Base-by-base conservation (phyloP, 1,139 yeast genomes). In the Sugiyamaella japonica region DNA sequence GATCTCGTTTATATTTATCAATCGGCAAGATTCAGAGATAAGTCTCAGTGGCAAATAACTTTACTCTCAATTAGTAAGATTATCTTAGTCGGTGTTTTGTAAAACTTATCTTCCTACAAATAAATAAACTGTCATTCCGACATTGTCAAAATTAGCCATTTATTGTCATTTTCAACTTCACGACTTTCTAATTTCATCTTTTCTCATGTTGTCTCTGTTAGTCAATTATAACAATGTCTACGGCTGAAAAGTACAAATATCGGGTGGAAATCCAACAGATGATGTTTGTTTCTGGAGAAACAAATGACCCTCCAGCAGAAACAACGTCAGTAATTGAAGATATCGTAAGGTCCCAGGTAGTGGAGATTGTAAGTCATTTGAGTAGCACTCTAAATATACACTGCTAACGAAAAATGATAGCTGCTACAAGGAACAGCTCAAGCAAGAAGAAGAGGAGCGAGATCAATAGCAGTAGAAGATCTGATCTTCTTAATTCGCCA, bases 241-340 rank as follows among this genome's bases (percentile, higher is more conserved):
- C 54, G 38, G 51, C 47, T 25, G 79, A 79, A 60, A 85, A 86
- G 67, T 85, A 86, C 73, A 83, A 84, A 67, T 89, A 89, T 69
- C 76, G 95, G 56, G 81, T 86, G 48, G 97, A 89, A 70, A 89
- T 89, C 65, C 96, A 89, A 70, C 96, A 90, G 75, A 95, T 93
- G 99, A 93, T 93, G 99, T 93, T 95, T 75, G 99, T 93, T 56
- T 81, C 87, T 57, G 99, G 99, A 1, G 98, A 93, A 70, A 83
- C 95, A 1, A 89, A 88, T 63, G 99, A 93, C 64, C 95, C 98
- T 1, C 96, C 97, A 0, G 78, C 86, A 8, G 96, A 89, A 62
- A 89, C 97, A 0, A 89, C 97, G 0, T 84, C 95, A 9, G 72
- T 93, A 54, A 89, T 93, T 43, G 99, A 93, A 68, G 99, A 93